phyloP scores from a whole-genome alignment of 2,329 filamentous ascomycete genomes.

The Aspergillus phoenicis region DNA sequence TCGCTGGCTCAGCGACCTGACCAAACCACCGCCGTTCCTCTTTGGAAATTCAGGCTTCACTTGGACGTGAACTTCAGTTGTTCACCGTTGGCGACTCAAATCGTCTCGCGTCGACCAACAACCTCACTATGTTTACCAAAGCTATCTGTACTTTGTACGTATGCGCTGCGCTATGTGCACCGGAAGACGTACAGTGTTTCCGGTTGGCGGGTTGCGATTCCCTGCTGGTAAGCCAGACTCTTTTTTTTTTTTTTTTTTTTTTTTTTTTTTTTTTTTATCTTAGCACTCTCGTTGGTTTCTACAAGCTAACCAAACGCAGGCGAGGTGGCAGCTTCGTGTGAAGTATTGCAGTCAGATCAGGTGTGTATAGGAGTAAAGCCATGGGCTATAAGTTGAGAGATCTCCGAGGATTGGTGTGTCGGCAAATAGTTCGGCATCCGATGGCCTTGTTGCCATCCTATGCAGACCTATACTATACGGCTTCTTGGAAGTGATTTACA shows the following conservation, averaged over 20 bases:
- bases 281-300: not conserved
- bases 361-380: constrained; percentile 11
- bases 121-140: constrained; percentile 14
- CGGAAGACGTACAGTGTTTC: constrained; percentile 10
- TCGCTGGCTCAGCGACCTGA: constrained; percentile 10
- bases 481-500: constrained; percentile 10
- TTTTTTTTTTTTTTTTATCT: not conserved
- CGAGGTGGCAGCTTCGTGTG: constrained; percentile 8
- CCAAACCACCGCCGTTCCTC: constrained; percentile 2
- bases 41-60: constrained; percentile 10
- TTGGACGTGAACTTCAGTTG: constrained; percentile 11
- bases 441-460: constrained; percentile 4
- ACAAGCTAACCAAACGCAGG: constrained; percentile 12
- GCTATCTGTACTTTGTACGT: constrained; percentile 16
- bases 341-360: constrained; percentile 8
- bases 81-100: constrained; percentile 7
- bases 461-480: constrained; percentile 14
- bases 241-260: too few relatives aligned
- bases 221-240: constrained; percentile 14
- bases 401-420: constrained; percentile 8
- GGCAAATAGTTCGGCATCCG: not conserved
- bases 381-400: constrained; percentile 9
- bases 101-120: constrained; percentile 6
- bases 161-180: constrained; percentile 10
- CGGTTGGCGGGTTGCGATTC: constrained; percentile 10